Conservation (phyloP, 768 basidiomycete genomes). For the Collybiopsis luxurians region DNA sequence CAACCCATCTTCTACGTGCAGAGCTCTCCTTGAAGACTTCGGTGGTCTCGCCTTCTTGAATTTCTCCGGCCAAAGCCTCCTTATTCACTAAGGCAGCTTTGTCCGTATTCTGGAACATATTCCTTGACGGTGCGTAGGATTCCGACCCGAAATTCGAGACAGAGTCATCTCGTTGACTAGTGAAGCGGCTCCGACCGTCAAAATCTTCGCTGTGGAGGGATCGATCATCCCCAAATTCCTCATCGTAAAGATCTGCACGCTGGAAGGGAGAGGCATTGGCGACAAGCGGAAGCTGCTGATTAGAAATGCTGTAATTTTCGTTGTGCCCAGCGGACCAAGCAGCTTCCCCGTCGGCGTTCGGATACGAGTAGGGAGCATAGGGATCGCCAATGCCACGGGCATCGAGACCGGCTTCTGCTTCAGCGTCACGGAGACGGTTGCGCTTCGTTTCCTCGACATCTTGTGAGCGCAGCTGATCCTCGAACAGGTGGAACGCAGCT, state of each 20-base stretch:
- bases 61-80: conserved; percentile 81
- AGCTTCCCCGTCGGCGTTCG: conserved; percentile 36
- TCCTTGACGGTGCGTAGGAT: conserved; percentile 89
- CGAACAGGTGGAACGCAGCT: conserved; percentile 79
- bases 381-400: conserved; percentile 59
- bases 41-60: conserved; percentile 83
- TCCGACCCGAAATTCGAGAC: conserved; percentile 86
- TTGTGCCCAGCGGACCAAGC: conserved; percentile 38
- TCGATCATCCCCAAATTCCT: conserved; percentile 74
- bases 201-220: conserved; percentile 76
- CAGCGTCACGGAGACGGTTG: conserved; percentile 72
- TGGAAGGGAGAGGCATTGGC: conserved; percentile 80
- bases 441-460: conserved; percentile 88
- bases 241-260: conserved; percentile 71
- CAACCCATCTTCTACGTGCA: conserved; percentile 84
- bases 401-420: conserved; percentile 66
- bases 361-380: conserved; percentile 73
- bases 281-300: conserved; percentile 80
- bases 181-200: conserved; percentile 75
- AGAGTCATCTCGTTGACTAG: conserved; percentile 74
- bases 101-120: conserved; percentile 91
- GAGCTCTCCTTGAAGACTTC: conserved; percentile 84
- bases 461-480: conserved; percentile 78
- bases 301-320: conserved; percentile 60
- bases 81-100: conserved; percentile 73